Percentiles rank a stretch among this genome's conserved stretches.
Conservation (phyloP, 495 filamentous ascomycete genomes). For the Bombardia bombarda region DNA sequence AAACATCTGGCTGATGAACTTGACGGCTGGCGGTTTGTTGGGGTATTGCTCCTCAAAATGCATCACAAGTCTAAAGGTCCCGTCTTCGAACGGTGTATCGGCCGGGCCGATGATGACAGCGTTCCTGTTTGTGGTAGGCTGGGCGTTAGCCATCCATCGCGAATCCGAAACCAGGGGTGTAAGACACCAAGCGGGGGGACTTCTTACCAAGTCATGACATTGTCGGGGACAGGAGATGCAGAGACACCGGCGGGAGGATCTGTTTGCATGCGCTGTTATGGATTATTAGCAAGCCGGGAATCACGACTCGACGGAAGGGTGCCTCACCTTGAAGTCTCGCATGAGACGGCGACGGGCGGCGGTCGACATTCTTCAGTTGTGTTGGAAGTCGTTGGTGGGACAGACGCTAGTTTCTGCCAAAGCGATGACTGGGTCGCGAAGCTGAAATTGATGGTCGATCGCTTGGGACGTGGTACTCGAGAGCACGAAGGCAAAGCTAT, state of each 20-base stretch:
- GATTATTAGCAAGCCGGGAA: neutral
- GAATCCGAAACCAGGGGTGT: too few relatives aligned
- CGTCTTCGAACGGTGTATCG: slow-evolving; percentile 97
- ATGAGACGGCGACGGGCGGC: slow-evolving; percentile 89
- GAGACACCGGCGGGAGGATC: slow-evolving; percentile 96
- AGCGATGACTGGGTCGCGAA: too few relatives aligned
- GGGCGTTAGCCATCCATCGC: too few relatives aligned
- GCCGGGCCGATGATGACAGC: slow-evolving; percentile 97
- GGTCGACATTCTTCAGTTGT: slow-evolving; percentile 97
- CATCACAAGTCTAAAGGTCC: slow-evolving; percentile 96
- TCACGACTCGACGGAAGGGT: neutral
- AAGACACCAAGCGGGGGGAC: neutral
- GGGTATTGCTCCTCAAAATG: slow-evolving; percentile 98
- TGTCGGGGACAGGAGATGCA: slow-evolving; percentile 92
- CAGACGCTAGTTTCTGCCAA: too few relatives aligned
- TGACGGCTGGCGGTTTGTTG: slow-evolving; percentile 94
- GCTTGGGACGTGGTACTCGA: too few relatives aligned
- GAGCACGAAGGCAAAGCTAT: too few relatives aligned
- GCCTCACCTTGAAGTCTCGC: slow-evolving; percentile 91
- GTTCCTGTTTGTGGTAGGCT: slow-evolving; percentile 75
- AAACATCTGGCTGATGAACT: slow-evolving; percentile 99
- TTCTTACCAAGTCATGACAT: slow-evolving; percentile 96
- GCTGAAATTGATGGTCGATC: too few relatives aligned
- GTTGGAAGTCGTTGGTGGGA: too few relatives aligned
- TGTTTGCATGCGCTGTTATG: slow-evolving; percentile 89